Conservation (phyloP, 2,329 filamentous ascomycete species). For the Apiospora kogelbergensis region DNA sequence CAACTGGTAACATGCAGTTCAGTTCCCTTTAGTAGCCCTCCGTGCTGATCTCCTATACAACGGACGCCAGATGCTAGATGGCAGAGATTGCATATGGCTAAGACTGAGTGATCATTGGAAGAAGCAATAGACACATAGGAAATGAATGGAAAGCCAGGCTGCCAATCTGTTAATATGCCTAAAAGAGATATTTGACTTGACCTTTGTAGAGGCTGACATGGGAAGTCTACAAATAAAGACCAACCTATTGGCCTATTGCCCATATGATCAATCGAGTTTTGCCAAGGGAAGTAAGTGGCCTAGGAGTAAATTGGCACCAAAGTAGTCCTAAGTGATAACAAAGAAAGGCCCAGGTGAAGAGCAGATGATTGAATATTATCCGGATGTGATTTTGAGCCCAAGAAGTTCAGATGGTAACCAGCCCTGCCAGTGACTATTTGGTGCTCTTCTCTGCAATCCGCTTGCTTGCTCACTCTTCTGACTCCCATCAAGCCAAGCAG, state of each 20-base stretch:
- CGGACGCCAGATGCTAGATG: not conserved
- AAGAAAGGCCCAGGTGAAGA: not conserved
- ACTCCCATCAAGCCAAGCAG: not conserved
- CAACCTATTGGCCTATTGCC: not conserved
- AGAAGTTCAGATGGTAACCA: too few relatives aligned
- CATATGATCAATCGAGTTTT: not conserved
- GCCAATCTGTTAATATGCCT: not conserved
- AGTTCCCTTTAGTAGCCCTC: not conserved
- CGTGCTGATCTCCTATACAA: not conserved
- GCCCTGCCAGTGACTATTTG: not conserved
- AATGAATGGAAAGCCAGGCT: not conserved
- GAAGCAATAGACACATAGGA: not conserved
- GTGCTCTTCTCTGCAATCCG: not conserved
- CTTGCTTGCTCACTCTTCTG: not conserved
- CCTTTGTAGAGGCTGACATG: not conserved
- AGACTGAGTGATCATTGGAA: not conserved
- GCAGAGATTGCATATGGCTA: not conserved
- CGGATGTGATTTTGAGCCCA: not conserved
- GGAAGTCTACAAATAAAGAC: not conserved
- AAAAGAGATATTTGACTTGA: not conserved
- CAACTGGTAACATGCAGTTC: not conserved
- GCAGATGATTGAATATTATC: not conserved
- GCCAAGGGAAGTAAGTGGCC: not conserved
- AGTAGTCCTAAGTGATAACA: not conserved
- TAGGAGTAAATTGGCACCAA: not conserved